Base-by-base conservation (phyloP, 331 rosid species). In the Malus hybrid region DNA sequence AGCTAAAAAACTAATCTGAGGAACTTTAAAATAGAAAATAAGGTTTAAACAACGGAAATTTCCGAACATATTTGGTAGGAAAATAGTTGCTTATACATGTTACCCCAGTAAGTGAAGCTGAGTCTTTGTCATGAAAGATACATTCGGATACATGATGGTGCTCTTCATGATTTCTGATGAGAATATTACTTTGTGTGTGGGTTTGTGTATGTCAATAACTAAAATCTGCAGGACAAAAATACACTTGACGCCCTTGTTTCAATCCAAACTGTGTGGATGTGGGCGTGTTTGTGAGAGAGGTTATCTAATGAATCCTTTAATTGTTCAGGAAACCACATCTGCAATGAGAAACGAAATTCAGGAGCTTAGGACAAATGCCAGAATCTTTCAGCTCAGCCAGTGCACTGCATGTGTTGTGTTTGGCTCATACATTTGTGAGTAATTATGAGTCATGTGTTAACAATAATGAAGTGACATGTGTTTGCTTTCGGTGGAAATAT, bases 321-420 rank as follows among this genome's bases (percentile, higher is more conserved):
- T 74, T 72, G 32, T 87, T 81, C 88, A 93, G 98, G 98, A 93
- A 72, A 91, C 92, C 77, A 91, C 96, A 32, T 64, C 68, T 48
- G 68, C 90, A 66, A 91, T 93, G 98, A 88, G 94, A 81, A 93
- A 86, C 75, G 98, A 93, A 84, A 87, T 91, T 79, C 87, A 84
- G 74, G 98, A 93, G 89, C 98, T 93, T 7, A 89, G 97, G 85
- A 89, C 96, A 75, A 91, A 91, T 83, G 97, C 98, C 44, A 83
- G 98, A 87, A 93, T 93, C 68, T 93, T 93, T 89, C 98, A 93
- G 89, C 93, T 91, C 30, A 93, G 98, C 86, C 89, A 93, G 90
- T 91, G 98, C 83, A 91, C 97, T 32, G 24, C 24, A 24, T 22
- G 24, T 22, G 24, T 22, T 22, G 24, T 22, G 24, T 22, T 22